phyloP scores from a whole-genome alignment of 768 basidiomycete species.

The Trametopsis cervina region DNA sequence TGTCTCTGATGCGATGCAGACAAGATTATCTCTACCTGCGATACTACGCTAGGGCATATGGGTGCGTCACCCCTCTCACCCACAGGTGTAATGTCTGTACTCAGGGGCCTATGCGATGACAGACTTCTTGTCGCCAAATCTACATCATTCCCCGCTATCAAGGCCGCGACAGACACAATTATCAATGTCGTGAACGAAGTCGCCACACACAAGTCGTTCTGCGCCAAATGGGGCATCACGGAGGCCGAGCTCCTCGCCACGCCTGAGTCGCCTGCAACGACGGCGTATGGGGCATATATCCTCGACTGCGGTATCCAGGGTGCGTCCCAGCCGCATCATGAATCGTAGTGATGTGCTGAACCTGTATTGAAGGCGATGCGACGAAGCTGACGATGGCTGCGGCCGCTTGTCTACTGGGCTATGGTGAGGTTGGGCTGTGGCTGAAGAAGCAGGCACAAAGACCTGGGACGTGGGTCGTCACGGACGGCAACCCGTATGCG shows the following conservation, averaged over 20 bases:
- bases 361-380: constrained; percentile 46
- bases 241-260: constrained; percentile 52
- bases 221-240: constrained; percentile 62
- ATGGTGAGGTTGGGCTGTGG: constrained; percentile 89
- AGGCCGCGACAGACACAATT: constrained; percentile 56
- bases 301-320: constrained; percentile 73
- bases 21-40: constrained; percentile 80
- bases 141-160: constrained; percentile 52
- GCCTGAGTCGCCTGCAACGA: constrained; percentile 63
- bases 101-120: not conserved
- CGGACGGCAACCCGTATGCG: constrained; percentile 69
- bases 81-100: not conserved
- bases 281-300: constrained; percentile 83
- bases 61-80: constrained; percentile 31
- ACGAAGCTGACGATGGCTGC: constrained; percentile 73
- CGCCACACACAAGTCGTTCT: constrained; percentile 63
- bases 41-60: constrained; percentile 82
- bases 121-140: constrained; percentile 80
- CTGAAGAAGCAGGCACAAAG: constrained; percentile 49
- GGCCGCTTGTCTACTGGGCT: constrained; percentile 82
- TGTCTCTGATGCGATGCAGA: constrained; percentile 36
- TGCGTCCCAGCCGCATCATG: constrained; percentile 17
- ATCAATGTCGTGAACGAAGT: constrained; percentile 62
- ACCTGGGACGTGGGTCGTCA: constrained; percentile 44
- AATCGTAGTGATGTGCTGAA: not conserved